Evolutionary conservation across 257 asterid species (phyloP).

Genomic region (Parsonsia alboflavescens): DNA sequence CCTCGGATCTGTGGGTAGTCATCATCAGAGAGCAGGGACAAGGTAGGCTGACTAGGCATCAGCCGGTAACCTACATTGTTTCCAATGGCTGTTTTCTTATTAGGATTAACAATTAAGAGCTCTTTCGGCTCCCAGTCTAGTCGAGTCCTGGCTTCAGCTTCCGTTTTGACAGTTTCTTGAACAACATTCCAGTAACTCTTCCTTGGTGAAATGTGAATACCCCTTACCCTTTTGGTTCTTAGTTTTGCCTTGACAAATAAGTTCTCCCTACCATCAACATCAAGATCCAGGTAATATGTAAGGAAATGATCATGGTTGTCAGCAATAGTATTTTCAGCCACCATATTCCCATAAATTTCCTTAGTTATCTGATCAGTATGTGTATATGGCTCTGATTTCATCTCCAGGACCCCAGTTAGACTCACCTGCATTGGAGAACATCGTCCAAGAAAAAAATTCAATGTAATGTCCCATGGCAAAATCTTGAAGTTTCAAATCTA

Average conservation of each 20-base stretch:
- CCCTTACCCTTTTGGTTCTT: conserved; percentile 21
- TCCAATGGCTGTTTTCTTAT: conserved; percentile 49
- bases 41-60: conserved; percentile 42
- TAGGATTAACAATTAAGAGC: conserved; percentile 47
- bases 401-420: conserved; percentile 33
- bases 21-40: conserved; percentile 36
- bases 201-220: conserved; percentile 37
- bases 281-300: conserved; percentile 55
- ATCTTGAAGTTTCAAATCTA: not conserved
- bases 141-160: conserved; percentile 35
- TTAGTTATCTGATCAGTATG: conserved; percentile 24
- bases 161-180: conserved; percentile 44
- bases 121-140: conserved; percentile 39
- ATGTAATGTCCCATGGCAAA: not conserved
- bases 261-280: conserved; percentile 51
- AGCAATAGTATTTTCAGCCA: conserved; percentile 26
- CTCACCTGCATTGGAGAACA: conserved; percentile 18
- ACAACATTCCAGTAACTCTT: conserved; percentile 58
- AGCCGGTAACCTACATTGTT: conserved; percentile 52
- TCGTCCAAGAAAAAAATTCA: not conserved
- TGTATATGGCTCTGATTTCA: conserved; percentile 24
- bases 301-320: conserved; percentile 23
- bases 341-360: conserved; percentile 27
- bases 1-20: conserved; percentile 66
- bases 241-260: conserved; percentile 46